Percentiles rank a stretch among this genome's conserved stretches.
phyloP scores from a whole-genome alignment of 2,329 filamentous ascomycete genomes.

The Aspergillus carbonarius region DNA sequence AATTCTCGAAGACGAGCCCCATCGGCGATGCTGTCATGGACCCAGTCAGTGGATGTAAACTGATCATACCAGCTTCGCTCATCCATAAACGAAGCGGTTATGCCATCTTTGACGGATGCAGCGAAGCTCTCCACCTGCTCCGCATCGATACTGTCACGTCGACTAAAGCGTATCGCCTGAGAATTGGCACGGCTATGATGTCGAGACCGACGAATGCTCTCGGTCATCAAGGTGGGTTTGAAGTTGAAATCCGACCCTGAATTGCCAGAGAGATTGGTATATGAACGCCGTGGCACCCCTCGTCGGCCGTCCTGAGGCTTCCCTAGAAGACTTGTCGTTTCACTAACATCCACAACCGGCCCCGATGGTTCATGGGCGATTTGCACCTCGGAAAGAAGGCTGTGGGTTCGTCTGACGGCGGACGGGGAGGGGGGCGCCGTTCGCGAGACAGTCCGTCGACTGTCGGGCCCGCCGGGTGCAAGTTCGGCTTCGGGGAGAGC shows the following conservation, averaged over 20 bases:
- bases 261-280: conserved; percentile 36
- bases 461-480: conserved; percentile 5
- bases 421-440: conserved; percentile 40
- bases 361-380: conserved; percentile 34
- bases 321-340: conserved; percentile 38
- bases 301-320: conserved; percentile 17
- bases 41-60: conserved; percentile 96
- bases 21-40: conserved; percentile 94
- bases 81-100: conserved; percentile 66
- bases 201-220: conserved; percentile 40
- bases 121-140: conserved; percentile 29
- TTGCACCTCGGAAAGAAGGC: conserved; percentile 32
- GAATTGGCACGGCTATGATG: conserved; percentile 54
- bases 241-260: conserved; percentile 34
- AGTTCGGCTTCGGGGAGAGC: conserved; percentile 18
- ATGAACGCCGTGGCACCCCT: conserved; percentile 32
- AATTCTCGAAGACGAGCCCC: conserved; percentile 84
- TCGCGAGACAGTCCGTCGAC: conserved; percentile 17
- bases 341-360: conserved; percentile 28
- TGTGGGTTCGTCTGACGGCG: conserved; percentile 31
- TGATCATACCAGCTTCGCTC: conserved; percentile 98
- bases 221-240: conserved; percentile 34
- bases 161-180: conserved; percentile 49
- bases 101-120: conserved; percentile 48
- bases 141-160: conserved; percentile 59